phyloP scores from a whole-genome alignment of 345 rosid species.

The Microthlaspi erraticum region DNA sequence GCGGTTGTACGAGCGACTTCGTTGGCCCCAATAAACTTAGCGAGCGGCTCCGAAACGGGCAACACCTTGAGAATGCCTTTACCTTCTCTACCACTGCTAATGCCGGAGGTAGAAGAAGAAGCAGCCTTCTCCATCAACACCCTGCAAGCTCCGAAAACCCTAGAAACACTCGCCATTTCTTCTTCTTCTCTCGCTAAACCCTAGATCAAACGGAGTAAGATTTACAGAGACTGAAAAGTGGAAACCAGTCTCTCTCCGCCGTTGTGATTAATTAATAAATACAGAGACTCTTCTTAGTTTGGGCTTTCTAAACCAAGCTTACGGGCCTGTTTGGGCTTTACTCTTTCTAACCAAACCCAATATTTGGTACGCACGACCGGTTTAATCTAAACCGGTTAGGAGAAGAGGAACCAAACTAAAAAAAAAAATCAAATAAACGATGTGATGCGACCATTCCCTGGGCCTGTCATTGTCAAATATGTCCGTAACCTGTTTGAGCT shows the following conservation, averaged over 20 bases:
- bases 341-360: no score
- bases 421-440: background rate
- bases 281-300: background rate
- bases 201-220: constrained; percentile 16
- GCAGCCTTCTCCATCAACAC: constrained; percentile 37
- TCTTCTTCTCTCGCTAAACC: constrained; percentile 19
- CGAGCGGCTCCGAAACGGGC: constrained; percentile 40
- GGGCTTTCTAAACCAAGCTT: background rate
- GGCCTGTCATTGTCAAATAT: constrained; percentile 12
- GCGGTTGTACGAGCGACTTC: constrained; percentile 55
- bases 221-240: background rate
- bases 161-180: constrained; percentile 35
- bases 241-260: background rate
- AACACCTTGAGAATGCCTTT: constrained; percentile 27
- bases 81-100: background rate
- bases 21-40: constrained; percentile 51
- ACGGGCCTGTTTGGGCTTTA: no score
- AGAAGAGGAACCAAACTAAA: background rate
- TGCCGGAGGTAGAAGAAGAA: constrained; percentile 28
- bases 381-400: background rate
- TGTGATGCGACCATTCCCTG: constrained; percentile 39
- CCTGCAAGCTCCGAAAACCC: constrained; percentile 41
- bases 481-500: constrained; percentile 27
- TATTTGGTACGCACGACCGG: background rate
- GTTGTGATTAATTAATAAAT: background rate